Percentiles rank a stretch among this genome's conserved stretches.
Conservation (phyloP, 352 stramenopile species). For the Phytophthora cactorum region DNA sequence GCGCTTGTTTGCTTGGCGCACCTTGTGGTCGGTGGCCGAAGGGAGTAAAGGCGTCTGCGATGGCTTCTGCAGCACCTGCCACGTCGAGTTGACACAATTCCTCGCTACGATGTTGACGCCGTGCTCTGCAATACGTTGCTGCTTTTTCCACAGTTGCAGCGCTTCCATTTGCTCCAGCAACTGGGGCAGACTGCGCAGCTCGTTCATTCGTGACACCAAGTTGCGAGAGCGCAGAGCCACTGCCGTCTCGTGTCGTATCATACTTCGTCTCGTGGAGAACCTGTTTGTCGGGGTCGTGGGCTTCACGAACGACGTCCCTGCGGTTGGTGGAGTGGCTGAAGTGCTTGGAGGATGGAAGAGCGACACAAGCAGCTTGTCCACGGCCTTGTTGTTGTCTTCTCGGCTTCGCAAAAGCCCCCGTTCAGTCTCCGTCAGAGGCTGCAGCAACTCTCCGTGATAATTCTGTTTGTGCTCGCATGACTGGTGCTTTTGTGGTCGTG, state of each 20-base stretch:
- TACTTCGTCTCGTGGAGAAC: constrained; percentile 53
- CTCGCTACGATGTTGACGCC: constrained; percentile 56
- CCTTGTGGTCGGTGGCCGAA: constrained; percentile 57
- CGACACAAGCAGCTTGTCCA: constrained; percentile 48
- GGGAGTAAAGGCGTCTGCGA: constrained; percentile 62
- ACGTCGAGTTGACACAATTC: constrained; percentile 48
- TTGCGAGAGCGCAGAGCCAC: constrained; percentile 59
- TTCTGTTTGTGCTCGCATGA: constrained; percentile 11
- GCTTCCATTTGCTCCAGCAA: constrained; percentile 58
- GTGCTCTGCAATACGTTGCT: constrained; percentile 48
- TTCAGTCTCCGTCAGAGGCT: constrained; percentile 39
- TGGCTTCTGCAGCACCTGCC: constrained; percentile 54
- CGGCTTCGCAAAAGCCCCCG: constrained; percentile 35
- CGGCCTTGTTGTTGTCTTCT: constrained; percentile 50
- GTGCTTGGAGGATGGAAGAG: constrained; percentile 38
- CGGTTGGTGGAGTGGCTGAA: constrained; percentile 15
- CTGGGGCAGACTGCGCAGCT: constrained; percentile 59
- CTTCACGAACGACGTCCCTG: constrained; percentile 3
- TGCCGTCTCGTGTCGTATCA: constrained; percentile 57
- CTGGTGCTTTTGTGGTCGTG: constrained; percentile 21
- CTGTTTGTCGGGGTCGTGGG: constrained; percentile 10
- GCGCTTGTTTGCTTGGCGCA: constrained; percentile 49
- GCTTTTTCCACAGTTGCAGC: constrained; percentile 40
- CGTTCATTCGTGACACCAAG: constrained; percentile 57
- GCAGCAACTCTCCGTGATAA: constrained; percentile 17